A percentile compares a stretch with the other conserved stretches of the same genome.
Conservation (phyloP, 2,329 filamentous ascomycete genomes). For the Nemania sp. region DNA sequence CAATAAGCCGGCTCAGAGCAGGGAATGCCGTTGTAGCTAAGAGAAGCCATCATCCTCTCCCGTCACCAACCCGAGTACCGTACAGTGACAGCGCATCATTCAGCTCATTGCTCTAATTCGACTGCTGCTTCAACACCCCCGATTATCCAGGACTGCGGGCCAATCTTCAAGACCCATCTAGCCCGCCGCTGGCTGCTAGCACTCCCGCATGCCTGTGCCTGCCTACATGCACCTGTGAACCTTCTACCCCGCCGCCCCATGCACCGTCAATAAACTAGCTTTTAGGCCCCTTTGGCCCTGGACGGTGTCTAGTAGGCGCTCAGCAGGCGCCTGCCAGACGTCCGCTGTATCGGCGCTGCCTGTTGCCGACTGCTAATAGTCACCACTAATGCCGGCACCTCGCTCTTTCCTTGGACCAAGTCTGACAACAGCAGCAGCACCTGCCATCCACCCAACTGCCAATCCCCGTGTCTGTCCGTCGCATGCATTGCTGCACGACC, state of each 20-base stretch:
- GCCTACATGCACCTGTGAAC: no score
- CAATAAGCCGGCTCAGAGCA: constrained; percentile 20
- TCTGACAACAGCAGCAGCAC: not conserved
- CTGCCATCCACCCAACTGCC: constrained; percentile 4
- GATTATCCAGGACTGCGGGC: no score
- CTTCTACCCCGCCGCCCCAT: constrained; percentile 22
- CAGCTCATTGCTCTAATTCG: constrained; percentile 11
- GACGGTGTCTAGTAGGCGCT: no score
- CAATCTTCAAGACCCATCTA: constrained; percentile 15
- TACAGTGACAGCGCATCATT: constrained; percentile 38
- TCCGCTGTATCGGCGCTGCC: no score
- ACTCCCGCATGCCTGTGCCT: no score
- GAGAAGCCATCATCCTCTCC: constrained; percentile 8
- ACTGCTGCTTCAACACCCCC: constrained; percentile 7
- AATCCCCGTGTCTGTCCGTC: constrained; percentile 1
- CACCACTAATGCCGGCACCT: not conserved
- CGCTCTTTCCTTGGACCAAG: not conserved
- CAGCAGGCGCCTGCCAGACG: no score
- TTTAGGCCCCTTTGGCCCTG: no score
- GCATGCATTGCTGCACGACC: constrained; percentile 13
- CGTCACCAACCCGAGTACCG: constrained; percentile 30
- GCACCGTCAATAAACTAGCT: no score
- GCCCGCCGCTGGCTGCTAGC: constrained; percentile 1
- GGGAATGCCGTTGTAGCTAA: constrained; percentile 16
- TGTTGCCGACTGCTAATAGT: constrained; percentile 7